Conservation (phyloP, 2,329 filamentous ascomycete genomes). For the Ilyonectria sp. region DNA sequence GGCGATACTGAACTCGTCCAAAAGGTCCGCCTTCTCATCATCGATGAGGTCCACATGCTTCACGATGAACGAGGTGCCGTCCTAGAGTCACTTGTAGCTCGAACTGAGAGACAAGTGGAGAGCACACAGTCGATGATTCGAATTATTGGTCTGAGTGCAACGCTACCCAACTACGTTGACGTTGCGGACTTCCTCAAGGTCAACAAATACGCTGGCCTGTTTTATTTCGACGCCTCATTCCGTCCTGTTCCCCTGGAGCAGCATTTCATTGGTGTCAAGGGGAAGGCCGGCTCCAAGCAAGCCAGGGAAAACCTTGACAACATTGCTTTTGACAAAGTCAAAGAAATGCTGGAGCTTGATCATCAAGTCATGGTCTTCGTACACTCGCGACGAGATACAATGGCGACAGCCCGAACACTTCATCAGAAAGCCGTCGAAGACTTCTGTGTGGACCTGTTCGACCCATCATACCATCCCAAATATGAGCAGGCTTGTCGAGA, state of each 20-base stretch:
- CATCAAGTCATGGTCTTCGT: slow-evolving; percentile 99
- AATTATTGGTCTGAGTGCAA: slow-evolving; percentile 95
- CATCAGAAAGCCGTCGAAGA: slow-evolving; percentile 90
- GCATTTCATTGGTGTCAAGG: slow-evolving; percentile 96
- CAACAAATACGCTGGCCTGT: slow-evolving; percentile 91
- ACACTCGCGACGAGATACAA: slow-evolving; percentile 94
- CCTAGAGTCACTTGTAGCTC: slow-evolving; percentile 93
- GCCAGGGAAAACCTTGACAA: slow-evolving; percentile 91
- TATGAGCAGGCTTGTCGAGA: slow-evolving; percentile 87
- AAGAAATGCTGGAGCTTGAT: slow-evolving; percentile 90
- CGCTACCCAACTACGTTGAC: slow-evolving; percentile 95
- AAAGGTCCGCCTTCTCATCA: slow-evolving; percentile 95
- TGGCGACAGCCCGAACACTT: slow-evolving; percentile 87
- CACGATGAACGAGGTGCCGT: slow-evolving; percentile 98
- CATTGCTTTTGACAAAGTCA: slow-evolving; percentile 93
- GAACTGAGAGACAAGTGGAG: slow-evolving; percentile 96
- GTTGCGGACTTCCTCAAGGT: slow-evolving; percentile 98
- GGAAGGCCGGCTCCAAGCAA: slow-evolving; percentile 85
- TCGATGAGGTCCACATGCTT: slow-evolving; percentile 99
- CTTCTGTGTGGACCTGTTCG: slow-evolving; percentile 84
- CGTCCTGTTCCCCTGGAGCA: slow-evolving; percentile 96
- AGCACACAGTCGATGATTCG: slow-evolving; percentile 98
- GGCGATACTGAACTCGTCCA: slow-evolving; percentile 98
- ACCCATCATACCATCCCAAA: slow-evolving; percentile 82
- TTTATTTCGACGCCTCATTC: slow-evolving; percentile 98